Evolutionary conservation across 768 basidiomycete species (phyloP), one percentile per base, ranked within the genome.

Genomic region (Pisolithus albus): DNA sequence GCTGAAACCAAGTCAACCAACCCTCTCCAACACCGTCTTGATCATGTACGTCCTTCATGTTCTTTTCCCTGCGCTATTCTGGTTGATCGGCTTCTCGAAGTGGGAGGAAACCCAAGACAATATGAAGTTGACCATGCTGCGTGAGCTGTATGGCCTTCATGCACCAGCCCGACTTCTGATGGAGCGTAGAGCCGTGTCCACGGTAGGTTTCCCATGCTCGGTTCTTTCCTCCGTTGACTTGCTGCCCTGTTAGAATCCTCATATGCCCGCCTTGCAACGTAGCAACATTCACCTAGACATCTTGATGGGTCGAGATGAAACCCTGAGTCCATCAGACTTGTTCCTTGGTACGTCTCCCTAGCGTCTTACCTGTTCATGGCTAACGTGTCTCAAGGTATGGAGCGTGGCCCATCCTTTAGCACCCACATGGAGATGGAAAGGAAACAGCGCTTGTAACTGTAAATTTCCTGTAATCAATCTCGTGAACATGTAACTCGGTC

Each of bases 101-200:
- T 98, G 96, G 96, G 86, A 93, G 48, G 83, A 83, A 57, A 92
- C 94, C 7, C 93, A 96, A 66, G 87, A 92, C 66, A 87, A 86
- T 66, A 64, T 93, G 46, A 86, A 86, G 65, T 75, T 97, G 52
- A 92, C 82, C 45, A 73, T 95, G 70, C 80, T 92, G 64, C 83
- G 94, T 42, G 83, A 91, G 66, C 64, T 86, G 30, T 86, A 85
- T 61, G 96, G 96, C 34, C 66, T 97, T 59, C 91, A 92, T 64
- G 84, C 88, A 18, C 96, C 96, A 2, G 81, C 95, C 69, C 81
- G 94, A 28, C 74, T 83, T 48, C 75, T 96, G 56, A 98, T 98
- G 96, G 96, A 99, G 68, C 82, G 92, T 63, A 87, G 86, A 73
- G 78, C 93, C 39, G 90, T 94, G 8, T 70, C 80, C 32, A 67